phyloP scores from a whole-genome alignment of 1,284 basidiomycete genomes.

The Tylopilus microsporus region DNA sequence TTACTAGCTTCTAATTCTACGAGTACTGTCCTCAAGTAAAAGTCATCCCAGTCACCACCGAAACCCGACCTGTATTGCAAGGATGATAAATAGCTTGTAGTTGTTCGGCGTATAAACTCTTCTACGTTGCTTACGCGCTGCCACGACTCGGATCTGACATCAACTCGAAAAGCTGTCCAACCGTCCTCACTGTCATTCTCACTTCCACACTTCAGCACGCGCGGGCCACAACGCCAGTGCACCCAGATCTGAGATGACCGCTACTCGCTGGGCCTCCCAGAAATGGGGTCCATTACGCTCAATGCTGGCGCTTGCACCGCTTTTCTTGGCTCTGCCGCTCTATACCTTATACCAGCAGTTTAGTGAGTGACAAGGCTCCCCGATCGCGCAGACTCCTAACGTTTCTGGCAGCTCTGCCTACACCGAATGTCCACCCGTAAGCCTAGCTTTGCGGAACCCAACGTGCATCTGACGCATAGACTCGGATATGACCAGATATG shows the following conservation, averaged over 20 bases:
- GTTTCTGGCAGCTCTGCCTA: conserved; percentile 35
- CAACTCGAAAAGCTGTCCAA: not conserved
- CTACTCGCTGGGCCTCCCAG: not conserved
- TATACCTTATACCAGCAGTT: conserved; percentile 43
- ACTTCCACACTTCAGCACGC: not conserved
- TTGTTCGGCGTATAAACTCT: too few relatives aligned
- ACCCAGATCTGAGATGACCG: conserved; percentile 9
- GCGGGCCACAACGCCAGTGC: not conserved
- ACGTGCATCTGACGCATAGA: not conserved
- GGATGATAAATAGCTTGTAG: too few relatives aligned
- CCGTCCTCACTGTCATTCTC: not conserved
- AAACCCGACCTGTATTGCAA: too few relatives aligned
- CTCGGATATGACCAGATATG: conserved; percentile 34
- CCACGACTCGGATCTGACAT: too few relatives aligned
- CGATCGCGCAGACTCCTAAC: not conserved
- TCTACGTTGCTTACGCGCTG: not conserved
- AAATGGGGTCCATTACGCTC: conserved; percentile 47
- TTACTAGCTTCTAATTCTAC: too few relatives aligned
- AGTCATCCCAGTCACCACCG: too few relatives aligned
- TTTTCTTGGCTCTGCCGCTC: conserved; percentile 42
- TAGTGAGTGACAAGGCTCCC: conserved; percentile 32
- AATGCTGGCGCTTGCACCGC: conserved; percentile 41
- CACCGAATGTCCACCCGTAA: conserved; percentile 39
- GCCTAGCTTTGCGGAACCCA: conserved; percentile 3
- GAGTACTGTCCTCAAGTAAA: too few relatives aligned